phyloP scores from a whole-genome alignment of 2,329 filamentous ascomycete genomes.

The Acarospora socialis region DNA sequence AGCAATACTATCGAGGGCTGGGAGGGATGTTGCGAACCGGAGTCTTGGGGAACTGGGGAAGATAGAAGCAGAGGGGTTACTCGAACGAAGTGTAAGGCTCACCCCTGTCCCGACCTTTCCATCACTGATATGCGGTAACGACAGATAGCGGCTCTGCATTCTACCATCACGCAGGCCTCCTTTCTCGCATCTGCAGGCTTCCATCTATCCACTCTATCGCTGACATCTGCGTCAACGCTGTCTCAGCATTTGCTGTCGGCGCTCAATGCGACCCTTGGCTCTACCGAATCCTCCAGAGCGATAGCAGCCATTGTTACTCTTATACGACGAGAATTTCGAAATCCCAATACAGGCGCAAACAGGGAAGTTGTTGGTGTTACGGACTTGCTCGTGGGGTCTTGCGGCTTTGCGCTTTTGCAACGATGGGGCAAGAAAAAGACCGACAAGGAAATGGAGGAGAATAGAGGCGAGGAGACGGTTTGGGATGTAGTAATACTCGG shows the following conservation, averaged over 20 bases:
- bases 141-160: conserved; percentile 30
- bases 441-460: conserved; percentile 25
- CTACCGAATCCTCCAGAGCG: conserved; percentile 34
- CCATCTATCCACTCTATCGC: conserved; percentile 29
- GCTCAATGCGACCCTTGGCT: conserved; percentile 32
- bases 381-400: conserved; percentile 29
- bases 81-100: conserved; percentile 31
- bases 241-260: conserved; percentile 31
- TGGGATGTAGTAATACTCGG: conserved; percentile 36
- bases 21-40: conserved; percentile 28
- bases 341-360: conserved; percentile 20
- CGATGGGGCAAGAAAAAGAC: conserved; percentile 32
- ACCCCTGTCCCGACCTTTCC: background rate
- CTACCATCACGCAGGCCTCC: conserved; percentile 31
- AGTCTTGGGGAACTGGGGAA: conserved; percentile 34
- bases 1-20: conserved; percentile 28
- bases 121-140: conserved; percentile 13
- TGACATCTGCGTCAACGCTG: conserved; percentile 28
- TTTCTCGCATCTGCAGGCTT: conserved; percentile 34
- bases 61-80: conserved; percentile 28
- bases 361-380: conserved; percentile 28
- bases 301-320: conserved; percentile 34
- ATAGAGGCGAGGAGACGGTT: conserved; percentile 29
- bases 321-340: conserved; percentile 30
- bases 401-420: conserved; percentile 32